Conservation (phyloP, 345 rosid species). For the Syzygium oleosum region DNA sequence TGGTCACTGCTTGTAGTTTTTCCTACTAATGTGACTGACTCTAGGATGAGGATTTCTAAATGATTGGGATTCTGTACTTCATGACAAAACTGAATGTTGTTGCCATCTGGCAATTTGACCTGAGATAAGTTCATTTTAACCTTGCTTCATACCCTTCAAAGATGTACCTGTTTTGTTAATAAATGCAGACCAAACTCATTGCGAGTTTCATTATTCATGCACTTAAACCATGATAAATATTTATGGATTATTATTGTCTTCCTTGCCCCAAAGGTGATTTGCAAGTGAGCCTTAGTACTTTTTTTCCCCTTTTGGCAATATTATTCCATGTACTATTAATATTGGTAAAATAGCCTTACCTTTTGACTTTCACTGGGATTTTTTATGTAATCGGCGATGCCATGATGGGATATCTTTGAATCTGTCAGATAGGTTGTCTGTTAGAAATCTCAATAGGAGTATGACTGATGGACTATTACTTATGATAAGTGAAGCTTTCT, state of each 20-base stretch:
- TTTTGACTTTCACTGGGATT: background rate
- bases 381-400: background rate
- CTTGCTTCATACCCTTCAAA: background rate
- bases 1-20: background rate
- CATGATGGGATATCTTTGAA: background rate
- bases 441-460: background rate
- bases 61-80: background rate
- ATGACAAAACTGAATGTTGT: background rate
- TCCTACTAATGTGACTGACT: background rate
- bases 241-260: background rate
- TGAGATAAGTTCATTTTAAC: background rate
- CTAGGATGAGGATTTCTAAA: background rate
- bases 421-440: background rate
- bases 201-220: background rate
- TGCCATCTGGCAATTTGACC: background rate
- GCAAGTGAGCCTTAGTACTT: background rate
- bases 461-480: background rate
- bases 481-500: background rate
- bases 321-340: background rate
- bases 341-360: background rate
- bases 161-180: background rate
- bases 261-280: background rate
- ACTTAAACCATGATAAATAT: background rate
- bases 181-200: background rate
- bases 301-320: background rate